phyloP scores from a whole-genome alignment of 768 basidiomycete genomes.

The Holtermannia corniformis region DNA sequence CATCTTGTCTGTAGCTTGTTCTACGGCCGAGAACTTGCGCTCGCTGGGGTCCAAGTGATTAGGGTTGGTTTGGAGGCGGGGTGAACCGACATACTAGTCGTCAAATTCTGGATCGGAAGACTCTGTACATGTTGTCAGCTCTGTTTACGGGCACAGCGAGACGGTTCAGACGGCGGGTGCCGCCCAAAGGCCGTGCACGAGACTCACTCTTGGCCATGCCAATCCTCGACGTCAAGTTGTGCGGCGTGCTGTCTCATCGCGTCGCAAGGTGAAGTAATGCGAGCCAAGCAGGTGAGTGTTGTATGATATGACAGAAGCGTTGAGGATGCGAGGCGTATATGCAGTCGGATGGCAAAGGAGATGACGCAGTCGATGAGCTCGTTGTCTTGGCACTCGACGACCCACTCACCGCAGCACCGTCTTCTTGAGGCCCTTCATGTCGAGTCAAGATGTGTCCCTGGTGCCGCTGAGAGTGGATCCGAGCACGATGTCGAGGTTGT shows the following conservation, averaged over 20 bases:
- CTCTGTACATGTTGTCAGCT: slow-evolving; percentile 44
- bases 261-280: slow-evolving; percentile 1
- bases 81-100: slow-evolving; percentile 49
- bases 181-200: background rate
- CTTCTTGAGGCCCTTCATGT: slow-evolving; percentile 78
- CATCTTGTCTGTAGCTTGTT: slow-evolving; percentile 75
- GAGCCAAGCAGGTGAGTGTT: too few relatives aligned
- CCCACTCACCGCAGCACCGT: slow-evolving; percentile 58
- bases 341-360: background rate
- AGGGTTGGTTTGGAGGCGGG: too few relatives aligned
- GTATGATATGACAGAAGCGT: too few relatives aligned
- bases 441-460: too few relatives aligned
- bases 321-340: background rate
- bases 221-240: slow-evolving; percentile 72
- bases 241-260: slow-evolving; percentile 58
- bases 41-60: slow-evolving; percentile 34
- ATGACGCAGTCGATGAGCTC: background rate
- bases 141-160: slow-evolving; percentile 6
- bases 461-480: too few relatives aligned
- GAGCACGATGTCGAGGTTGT: too few relatives aligned
- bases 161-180: slow-evolving; percentile 1
- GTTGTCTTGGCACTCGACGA: background rate
- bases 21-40: slow-evolving; percentile 64
- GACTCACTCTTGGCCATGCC: slow-evolving; percentile 85
- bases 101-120: slow-evolving; percentile 84